Evolutionary conservation across 2,329 filamentous ascomycete genomes (phyloP), one percentile per base, ranked within the genome.

Genomic region (Xylaria multiplex): DNA sequence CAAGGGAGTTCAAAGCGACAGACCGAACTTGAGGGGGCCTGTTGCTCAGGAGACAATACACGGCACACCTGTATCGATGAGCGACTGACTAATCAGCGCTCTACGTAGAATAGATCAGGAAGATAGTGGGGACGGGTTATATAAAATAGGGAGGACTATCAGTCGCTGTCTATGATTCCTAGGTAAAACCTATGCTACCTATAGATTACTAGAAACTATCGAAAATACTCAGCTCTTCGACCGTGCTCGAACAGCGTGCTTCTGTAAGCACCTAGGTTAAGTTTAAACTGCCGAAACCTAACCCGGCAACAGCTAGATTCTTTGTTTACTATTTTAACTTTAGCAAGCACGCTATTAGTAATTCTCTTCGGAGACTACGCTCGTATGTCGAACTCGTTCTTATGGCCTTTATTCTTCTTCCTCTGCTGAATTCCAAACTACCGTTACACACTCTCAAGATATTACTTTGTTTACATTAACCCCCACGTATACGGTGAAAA

Each of bases 31-130:
- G 19, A 55, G n/a, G 37, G 13, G 7, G 32, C 5, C 16, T 42
- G 65, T 6, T 74, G 73, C 48, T 71, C 71, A 13, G 73, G 73
- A 53, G 73, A 73, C 45, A 52, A 66, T 9, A 60, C 55, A 16
- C 73, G 72, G 2, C 72, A 73, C 57, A 54, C 73, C 4, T 74
- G 72, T 54, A 55, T 67, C 37, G 70, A 74, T 24, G 71, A 74
- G 59, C 68, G 71, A 53, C 19, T 58, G 32, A 71, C 64, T 62
- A 16, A 19, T 54, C 62, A 43, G 43, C 62, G 49, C 42, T 55
- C 19, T 11, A n/a, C 14, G 3, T 48, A 59, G 13, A 42, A 43
- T 55, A 50, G 22, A 35, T 57, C 2, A 48, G 40, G 27, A 14
- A 6, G 19, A 3, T 59, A 19, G 9, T 8, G 4, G 24, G 27